Evolutionary conservation across 2,329 filamentous ascomycete species (phyloP).

Genomic region (Paecilomyces fulvus): DNA sequence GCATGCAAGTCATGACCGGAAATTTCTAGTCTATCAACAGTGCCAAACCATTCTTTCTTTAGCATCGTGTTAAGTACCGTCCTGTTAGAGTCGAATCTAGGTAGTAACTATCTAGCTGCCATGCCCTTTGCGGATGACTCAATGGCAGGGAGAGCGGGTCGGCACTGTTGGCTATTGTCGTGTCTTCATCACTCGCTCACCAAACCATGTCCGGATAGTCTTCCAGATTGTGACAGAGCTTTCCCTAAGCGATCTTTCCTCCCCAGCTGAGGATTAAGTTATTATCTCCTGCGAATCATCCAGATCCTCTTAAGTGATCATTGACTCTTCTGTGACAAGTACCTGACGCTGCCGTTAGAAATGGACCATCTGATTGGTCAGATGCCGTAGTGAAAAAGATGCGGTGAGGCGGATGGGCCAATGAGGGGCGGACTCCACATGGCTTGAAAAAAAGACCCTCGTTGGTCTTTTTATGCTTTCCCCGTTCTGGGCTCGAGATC

Average conservation of each 20-base stretch:
- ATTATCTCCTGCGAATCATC: neutral
- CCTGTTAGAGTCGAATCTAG: neutral
- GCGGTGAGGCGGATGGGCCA: conserved; percentile 5
- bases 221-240: neutral
- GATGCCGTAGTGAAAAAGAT: conserved; percentile 1
- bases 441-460: conserved; percentile 17
- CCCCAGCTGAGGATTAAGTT: neutral
- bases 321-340: neutral
- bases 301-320: no score
- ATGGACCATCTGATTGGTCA: neutral
- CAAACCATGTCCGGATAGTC: neutral
- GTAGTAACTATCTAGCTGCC: neutral
- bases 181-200: neutral
- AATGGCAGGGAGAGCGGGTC: neutral
- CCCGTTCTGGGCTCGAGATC: neutral
- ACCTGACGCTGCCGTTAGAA: neutral
- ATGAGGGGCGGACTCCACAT: conserved; percentile 13
- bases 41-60: neutral
- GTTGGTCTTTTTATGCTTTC: conserved; percentile 1
- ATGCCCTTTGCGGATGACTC: neutral
- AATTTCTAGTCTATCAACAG: neutral
- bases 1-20: neutral
- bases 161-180: neutral
- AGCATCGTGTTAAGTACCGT: neutral
- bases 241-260: neutral